Percentiles rank a stretch among this genome's conserved stretches.
phyloP scores from a whole-genome alignment of 2,329 filamentous ascomycete species.

The Dothideomycetes sp. region DNA sequence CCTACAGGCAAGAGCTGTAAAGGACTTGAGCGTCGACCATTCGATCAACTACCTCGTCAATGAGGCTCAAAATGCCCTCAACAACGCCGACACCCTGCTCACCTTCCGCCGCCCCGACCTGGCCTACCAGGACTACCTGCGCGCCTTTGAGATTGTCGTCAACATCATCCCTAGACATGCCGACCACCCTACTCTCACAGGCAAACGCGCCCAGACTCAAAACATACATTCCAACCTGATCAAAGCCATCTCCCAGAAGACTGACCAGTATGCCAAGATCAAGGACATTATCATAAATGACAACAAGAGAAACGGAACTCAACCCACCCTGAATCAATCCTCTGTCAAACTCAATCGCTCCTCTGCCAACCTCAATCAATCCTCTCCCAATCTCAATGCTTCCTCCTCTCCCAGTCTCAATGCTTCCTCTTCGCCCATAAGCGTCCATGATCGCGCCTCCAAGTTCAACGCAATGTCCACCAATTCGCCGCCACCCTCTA shows the following conservation, averaged over 20 bases:
- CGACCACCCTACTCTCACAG: conserved; percentile 43
- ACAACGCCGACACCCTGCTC: conserved; percentile 45
- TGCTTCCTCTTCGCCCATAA: too few relatives aligned
- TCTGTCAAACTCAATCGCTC: conserved; percentile 15
- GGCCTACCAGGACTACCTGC: conserved; percentile 75
- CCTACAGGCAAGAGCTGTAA: conserved; percentile 28
- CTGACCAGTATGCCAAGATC: conserved; percentile 34
- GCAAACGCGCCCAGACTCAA: conserved; percentile 1
- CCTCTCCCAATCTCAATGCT: too few relatives aligned
- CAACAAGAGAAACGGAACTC: conserved; percentile 47
- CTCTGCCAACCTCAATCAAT: conserved; percentile 3
- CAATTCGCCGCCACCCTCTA: conserved; percentile 13
- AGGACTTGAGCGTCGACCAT: conserved; percentile 20
- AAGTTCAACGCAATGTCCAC: too few relatives aligned
- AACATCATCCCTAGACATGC: conserved; percentile 66
- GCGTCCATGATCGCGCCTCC: too few relatives aligned
- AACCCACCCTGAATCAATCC: conserved; percentile 18
- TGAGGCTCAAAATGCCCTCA: conserved; percentile 29
- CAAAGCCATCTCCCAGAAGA: conserved; percentile 20
- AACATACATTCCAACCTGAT: conserved; percentile 15
- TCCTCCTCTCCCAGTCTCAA: too few relatives aligned
- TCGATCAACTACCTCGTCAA: conserved; percentile 26
- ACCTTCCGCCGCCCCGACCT: conserved; percentile 58
- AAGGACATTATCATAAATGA: conserved; percentile 41
- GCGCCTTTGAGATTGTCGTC: conserved; percentile 67